A percentile compares a stretch with the other conserved stretches of the same genome.
Conservation (phyloP, 345 rosid species). For the Pistacia atlantica region DNA sequence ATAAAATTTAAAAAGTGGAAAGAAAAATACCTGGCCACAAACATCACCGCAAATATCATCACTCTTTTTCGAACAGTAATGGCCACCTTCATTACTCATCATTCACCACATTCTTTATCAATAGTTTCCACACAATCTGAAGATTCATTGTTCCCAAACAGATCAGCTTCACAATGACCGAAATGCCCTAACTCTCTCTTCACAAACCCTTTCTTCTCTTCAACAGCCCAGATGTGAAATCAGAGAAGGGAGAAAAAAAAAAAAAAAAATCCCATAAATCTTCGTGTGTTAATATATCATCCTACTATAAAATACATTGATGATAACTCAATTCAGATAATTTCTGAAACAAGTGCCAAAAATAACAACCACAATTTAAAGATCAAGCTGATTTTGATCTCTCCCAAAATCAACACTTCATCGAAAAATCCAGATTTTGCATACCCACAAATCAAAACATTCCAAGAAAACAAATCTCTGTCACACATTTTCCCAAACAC, state of each 20-base stretch:
- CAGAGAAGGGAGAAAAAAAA: not conserved
- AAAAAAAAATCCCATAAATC: not conserved
- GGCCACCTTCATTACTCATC: constrained; percentile 89
- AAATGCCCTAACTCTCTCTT: constrained; percentile 7
- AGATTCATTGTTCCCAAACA: not conserved
- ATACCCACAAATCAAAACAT: constrained; percentile 82
- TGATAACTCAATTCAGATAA: too few species aligned
- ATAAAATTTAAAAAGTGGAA: not conserved
- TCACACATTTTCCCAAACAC: constrained; percentile 83
- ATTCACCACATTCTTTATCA: constrained; percentile 81
- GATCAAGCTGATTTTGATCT: too few species aligned
- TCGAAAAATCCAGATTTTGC: constrained; percentile 83
- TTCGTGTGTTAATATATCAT: too few species aligned
- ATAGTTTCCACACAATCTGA: not conserved
- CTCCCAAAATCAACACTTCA: constrained; percentile 69
- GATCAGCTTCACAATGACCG: constrained; percentile 7
- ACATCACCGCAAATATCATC: constrained; percentile 83
- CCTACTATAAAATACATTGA: too few species aligned
- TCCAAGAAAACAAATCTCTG: constrained; percentile 91
- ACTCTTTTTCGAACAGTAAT: constrained; percentile 91
- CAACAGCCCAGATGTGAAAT: not conserved
- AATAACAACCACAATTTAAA: too few species aligned
- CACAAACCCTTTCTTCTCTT: not conserved
- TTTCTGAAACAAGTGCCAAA: too few species aligned
- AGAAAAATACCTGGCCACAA: constrained; percentile 77